Conservation (phyloP, 2,329 filamentous ascomycete genomes). For the Pseudogymnoascus sp. region DNA sequence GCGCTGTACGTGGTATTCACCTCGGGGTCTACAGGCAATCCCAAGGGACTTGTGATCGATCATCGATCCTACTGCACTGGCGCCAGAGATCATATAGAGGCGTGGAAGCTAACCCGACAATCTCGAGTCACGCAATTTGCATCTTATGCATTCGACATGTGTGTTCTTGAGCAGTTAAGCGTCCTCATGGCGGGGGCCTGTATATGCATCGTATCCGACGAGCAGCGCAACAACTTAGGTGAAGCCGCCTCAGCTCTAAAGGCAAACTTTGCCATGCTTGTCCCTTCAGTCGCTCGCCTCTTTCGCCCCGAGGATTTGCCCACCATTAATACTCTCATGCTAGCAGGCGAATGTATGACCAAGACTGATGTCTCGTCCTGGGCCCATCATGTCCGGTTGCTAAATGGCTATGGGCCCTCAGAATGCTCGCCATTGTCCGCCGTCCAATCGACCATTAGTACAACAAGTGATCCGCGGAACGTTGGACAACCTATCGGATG, state of each 20-base stretch:
- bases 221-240: constrained; percentile 14
- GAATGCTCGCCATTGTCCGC: constrained; percentile 13
- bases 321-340: constrained; percentile 12
- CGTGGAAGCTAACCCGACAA: background rate
- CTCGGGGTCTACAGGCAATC: constrained; percentile 20
- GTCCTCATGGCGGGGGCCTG: constrained; percentile 16
- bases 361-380: constrained; percentile 8
- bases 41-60: constrained; percentile 20
- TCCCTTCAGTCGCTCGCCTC: constrained; percentile 13
- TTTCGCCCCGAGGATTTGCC: constrained; percentile 15
- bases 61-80: constrained; percentile 15
- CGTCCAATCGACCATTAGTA: constrained; percentile 33
- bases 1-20: constrained; percentile 17
- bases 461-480: constrained; percentile 16
- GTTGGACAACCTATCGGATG: background rate
- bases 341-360: constrained; percentile 15
- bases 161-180: constrained; percentile 16
- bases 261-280: constrained; percentile 17
- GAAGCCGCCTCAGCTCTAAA: constrained; percentile 10
- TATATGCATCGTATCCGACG: constrained; percentile 19
- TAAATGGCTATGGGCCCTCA: constrained; percentile 17
- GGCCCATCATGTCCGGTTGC: constrained; percentile 12
- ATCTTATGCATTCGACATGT: constrained; percentile 19
- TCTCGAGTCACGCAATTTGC: constrained; percentile 20
- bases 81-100: background rate